Evolutionary conservation across 2,329 filamentous ascomycete species (phyloP).

Genomic region (Hortaea werneckii): DNA sequence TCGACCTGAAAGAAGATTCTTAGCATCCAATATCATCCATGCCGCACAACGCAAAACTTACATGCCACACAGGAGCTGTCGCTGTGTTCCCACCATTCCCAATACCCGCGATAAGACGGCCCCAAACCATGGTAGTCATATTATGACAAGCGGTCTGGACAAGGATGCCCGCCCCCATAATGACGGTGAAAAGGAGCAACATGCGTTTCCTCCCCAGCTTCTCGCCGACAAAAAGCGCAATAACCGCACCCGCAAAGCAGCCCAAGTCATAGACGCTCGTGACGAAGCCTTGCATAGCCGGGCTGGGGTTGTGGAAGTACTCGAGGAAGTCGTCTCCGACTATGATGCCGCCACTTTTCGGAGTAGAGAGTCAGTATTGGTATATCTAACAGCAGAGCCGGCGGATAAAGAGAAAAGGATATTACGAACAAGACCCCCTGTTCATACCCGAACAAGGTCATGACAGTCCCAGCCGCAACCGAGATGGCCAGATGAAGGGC

Average conservation of each 20-base stretch:
- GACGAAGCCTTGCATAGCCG: conserved; percentile 6
- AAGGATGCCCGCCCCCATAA: conserved; percentile 30
- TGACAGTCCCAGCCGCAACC: conserved; percentile 15
- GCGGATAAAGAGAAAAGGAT: too few species aligned
- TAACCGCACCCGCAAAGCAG: conserved; percentile 19
- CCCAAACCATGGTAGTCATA: conserved; percentile 30
- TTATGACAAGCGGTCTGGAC: conserved; percentile 28
- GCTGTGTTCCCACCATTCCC: conserved; percentile 23
- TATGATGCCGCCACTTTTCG: conserved; percentile 6
- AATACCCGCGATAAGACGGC: conserved; percentile 32
- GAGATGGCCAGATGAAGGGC: conserved; percentile 16
- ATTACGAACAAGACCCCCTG: conserved; percentile 1
- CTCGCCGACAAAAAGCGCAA: conserved; percentile 18
- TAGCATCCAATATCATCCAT: neutral
- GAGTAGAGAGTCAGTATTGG: too few species aligned
- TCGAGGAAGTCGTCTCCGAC: conserved; percentile 8
- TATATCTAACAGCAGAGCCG: too few species aligned
- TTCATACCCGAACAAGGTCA: conserved; percentile 20
- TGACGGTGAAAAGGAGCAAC: conserved; percentile 20
- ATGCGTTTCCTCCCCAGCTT: conserved; percentile 17
- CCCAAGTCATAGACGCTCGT: conserved; percentile 9
- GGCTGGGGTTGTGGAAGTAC: conserved; percentile 7
- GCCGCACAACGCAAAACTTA: conserved; percentile 5
- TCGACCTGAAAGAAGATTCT: conserved; percentile 3
- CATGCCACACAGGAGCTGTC: conserved; percentile 34